Percentiles rank a stretch among this genome's conserved stretches.
Conservation (phyloP, 2,329 filamentous ascomycete species). For the Stachybotrys chartarum region DNA sequence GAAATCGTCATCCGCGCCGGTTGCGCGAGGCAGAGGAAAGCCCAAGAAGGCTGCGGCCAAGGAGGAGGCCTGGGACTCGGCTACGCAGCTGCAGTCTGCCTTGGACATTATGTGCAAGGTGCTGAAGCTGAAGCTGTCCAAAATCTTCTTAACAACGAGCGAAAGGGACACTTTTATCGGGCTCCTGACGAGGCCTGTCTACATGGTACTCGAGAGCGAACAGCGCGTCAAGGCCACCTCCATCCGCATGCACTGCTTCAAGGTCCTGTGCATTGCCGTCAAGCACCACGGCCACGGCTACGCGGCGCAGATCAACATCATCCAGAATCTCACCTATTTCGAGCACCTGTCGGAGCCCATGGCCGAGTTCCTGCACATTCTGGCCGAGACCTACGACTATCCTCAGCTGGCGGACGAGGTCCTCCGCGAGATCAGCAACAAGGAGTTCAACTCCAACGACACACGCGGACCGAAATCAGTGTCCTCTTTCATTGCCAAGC, state of each 20-base stretch:
- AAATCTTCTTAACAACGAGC: slow-evolving; percentile 92
- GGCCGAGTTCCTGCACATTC: slow-evolving; percentile 94
- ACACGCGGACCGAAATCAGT: slow-evolving; percentile 93
- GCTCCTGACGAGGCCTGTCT: slow-evolving; percentile 85
- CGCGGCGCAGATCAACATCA: slow-evolving; percentile 93
- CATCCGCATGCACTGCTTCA: slow-evolving; percentile 95
- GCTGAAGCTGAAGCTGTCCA: slow-evolving; percentile 81
- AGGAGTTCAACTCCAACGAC: slow-evolving; percentile 97
- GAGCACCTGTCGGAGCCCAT: slow-evolving; percentile 98
- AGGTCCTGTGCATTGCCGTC: slow-evolving; percentile 89
- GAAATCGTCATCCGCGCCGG: slow-evolving; percentile 64
- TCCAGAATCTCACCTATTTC: slow-evolving; percentile 96
- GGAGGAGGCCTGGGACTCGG: slow-evolving; percentile 82
- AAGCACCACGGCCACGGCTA: slow-evolving; percentile 98
- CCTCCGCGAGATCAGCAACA: slow-evolving; percentile 87
- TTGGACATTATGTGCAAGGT: slow-evolving; percentile 96
- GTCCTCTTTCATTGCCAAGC: slow-evolving; percentile 84
- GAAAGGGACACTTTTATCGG: slow-evolving; percentile 93
- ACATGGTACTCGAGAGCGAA: slow-evolving; percentile 90
- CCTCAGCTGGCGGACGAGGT: slow-evolving; percentile 92
- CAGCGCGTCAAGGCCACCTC: slow-evolving; percentile 80
- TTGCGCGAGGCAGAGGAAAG: slow-evolving; percentile 66
- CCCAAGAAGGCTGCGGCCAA: slow-evolving; percentile 73
- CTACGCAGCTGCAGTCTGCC: slow-evolving; percentile 76
- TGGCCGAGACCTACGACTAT: slow-evolving; percentile 96